Evolutionary conservation across 2,329 filamentous ascomycete genomes (phyloP), one percentile per base, ranked within the genome.

Genomic region (Hymenoscyphus infarciens): DNA sequence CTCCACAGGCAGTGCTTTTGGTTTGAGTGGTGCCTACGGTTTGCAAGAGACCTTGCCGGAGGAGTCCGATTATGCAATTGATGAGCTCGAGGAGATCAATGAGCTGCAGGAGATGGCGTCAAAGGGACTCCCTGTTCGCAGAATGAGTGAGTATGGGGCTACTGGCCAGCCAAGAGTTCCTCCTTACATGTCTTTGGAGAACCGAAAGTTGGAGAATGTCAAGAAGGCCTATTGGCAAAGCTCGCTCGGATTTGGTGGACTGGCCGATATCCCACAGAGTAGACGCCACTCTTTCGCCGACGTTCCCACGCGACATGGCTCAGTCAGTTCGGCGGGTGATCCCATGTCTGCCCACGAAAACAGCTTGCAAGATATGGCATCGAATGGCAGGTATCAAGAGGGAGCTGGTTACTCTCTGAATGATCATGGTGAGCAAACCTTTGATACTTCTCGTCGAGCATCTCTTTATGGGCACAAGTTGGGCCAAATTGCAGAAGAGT

Each of bases 211-310:
- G 10, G 87, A 89, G 64, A 86, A 83, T 67, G 79, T 88, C 8
- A 88, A 87, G 74, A 88, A 85, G 70, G 85, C 82, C 3, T 83
- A 85, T 65, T 92, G 89, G 89, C 87, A 90, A 67, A 89, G 83
- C 68, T 86, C 87, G 5, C 80, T 87, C n/a, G 86, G 84, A 1
- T 89, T 90, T 72, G 82, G 83, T 54, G 81, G 82, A 16, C 68
- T 84, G 27, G 80, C 79, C 3, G 87, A 90, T 64, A 79, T 86
- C 33, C 85, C 87, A 13, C 89, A 92, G 70, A 92, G 89, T 70
- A 84, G 91, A 63, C 86, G 91, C 31, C 91, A 94, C 75, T 94
- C 91, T 1, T 91, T 95, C 72, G 91, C 86, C 59, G 87, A 87
- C 69, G 81, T 88, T 70, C 85, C 83, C 31, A 86, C 84, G 29